Percentiles rank a stretch among this genome's conserved stretches.
Evolutionary conservation across 805 yeast species (phyloP).

Genomic region (Cyberlindnera samutprakarnensis): DNA sequence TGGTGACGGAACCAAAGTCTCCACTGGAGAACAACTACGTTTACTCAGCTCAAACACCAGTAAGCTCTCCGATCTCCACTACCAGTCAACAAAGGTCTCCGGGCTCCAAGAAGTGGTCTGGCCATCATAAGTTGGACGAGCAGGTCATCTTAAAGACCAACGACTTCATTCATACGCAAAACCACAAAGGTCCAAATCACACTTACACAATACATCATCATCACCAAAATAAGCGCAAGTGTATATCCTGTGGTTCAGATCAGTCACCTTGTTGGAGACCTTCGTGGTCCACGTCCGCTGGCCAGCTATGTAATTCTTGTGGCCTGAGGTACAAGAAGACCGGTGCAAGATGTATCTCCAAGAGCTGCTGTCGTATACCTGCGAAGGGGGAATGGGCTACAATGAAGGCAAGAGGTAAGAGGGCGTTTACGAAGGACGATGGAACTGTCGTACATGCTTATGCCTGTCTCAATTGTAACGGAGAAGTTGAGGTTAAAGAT

Average conservation of each 20-base stretch:
- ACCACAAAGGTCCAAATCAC: conserved; percentile 22
- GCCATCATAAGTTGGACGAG: conserved; percentile 12
- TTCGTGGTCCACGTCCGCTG: conserved; percentile 83
- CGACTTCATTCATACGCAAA: conserved; percentile 21
- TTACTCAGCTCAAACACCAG: conserved; percentile 6
- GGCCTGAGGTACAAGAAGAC: conserved; percentile 94
- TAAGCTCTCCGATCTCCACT: conserved; percentile 3
- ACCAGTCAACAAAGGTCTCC: not conserved
- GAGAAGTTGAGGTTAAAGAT: conserved; percentile 42
- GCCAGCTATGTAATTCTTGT: conserved; percentile 96
- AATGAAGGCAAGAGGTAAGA: conserved; percentile 66
- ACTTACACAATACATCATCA: conserved; percentile 23
- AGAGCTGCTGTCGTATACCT: conserved; percentile 77
- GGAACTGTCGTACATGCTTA: conserved; percentile 28
- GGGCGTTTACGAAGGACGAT: conserved; percentile 23
- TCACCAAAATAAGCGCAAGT: conserved; percentile 38
- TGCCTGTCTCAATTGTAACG: conserved; percentile 53
- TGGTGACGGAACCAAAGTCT: not conserved
- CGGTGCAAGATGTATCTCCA: conserved; percentile 78
- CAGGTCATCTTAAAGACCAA: conserved; percentile 11
- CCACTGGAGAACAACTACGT: conserved; percentile 8
- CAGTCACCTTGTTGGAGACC: conserved; percentile 99
- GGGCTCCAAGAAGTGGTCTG: conserved; percentile 7
- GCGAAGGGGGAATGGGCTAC: conserved; percentile 93
- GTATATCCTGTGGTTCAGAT: conserved; percentile 85